These are phyloP conservation scores for Phylloporus sp. DNA, from an alignment of 1,284 basidiomycete species.

Conservation along the genomic window DNA sequence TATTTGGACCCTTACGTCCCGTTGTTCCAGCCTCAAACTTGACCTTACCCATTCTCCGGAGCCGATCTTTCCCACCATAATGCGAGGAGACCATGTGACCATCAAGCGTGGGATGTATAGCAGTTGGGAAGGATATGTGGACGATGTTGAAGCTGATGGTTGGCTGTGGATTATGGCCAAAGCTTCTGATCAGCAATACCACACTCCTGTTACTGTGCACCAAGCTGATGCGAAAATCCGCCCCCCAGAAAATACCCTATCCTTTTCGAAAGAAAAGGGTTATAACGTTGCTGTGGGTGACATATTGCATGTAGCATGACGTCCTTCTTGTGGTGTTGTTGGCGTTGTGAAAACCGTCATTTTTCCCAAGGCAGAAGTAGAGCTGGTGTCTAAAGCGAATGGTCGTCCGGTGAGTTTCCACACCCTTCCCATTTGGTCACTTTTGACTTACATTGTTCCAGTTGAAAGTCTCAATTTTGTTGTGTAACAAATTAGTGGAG, in stretches of 20 bases:
- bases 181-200: background rate
- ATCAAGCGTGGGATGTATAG: background rate
- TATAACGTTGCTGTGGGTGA: background rate
- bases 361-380: background rate
- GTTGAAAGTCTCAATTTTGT: background rate
- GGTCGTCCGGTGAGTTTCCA: background rate
- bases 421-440: too few relatives aligned
- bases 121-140: background rate
- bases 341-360: background rate
- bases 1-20: background rate
- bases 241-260: background rate
- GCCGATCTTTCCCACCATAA: background rate
- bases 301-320: background rate
- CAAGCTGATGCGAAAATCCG: background rate
- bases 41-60: background rate
- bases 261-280: background rate
- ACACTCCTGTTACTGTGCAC: background rate
- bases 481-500: too few relatives aligned
- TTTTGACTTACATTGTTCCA: background rate
- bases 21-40: background rate
- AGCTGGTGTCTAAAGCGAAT: background rate
- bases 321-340: background rate
- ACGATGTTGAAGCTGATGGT: background rate
- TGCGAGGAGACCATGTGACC: background rate
- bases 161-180: background rate